Evolutionary conservation across 2,329 filamentous ascomycete genomes (phyloP), one percentile per base, ranked within the genome.

Genomic region (Penicillium sp.): DNA sequence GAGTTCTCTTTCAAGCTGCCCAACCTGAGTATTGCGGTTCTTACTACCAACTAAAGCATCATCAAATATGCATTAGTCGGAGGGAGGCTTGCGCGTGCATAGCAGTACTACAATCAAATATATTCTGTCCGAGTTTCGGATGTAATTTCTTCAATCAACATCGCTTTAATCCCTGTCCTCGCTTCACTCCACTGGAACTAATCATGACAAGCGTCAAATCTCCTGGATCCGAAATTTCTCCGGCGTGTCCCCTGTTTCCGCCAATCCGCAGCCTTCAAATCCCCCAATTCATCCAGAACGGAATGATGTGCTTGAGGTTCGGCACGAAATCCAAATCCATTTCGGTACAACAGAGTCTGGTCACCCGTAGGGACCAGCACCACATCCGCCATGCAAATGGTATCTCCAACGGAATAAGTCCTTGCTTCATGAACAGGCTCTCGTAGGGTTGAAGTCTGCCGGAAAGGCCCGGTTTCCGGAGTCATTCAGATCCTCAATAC

Each of bases 1-100:
- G 63, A 61, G n/a, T 69, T 69, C 44, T 59, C 50, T 16, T 70
- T 70, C 47, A 64, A 51, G 10, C 34, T 70, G 54, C 66, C 67
- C 3, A 62, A 68, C 24, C 44, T 69, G 48, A 70, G 68, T 49
- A 56, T 70, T 53, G 67, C 67, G 1, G 66, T 70, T 11, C 58
- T 69, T 20, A 59, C 59, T 31, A 70, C 67, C 18, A 55, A 63
- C 3, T 63, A 45, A 53, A 34, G 18, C 11, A 24, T 22, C 7
- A 8, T 42, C 26, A 18, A 26, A 11, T 35, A 49, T 34, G 5
- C 34, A 26, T 38, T 24, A 14, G 29, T 24, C 5, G 22, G 42
- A 11, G 5, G 9, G 3, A n/a, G 14, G 7, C 14, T 5, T 32
- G 16, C 20, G 18, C 5, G 13, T 50, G 10, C 5, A 40, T 14